A percentile compares a stretch with the other conserved stretches of the same genome.
Conservation (phyloP, 441 rosid genomes). For the Erysimum pusillum region DNA sequence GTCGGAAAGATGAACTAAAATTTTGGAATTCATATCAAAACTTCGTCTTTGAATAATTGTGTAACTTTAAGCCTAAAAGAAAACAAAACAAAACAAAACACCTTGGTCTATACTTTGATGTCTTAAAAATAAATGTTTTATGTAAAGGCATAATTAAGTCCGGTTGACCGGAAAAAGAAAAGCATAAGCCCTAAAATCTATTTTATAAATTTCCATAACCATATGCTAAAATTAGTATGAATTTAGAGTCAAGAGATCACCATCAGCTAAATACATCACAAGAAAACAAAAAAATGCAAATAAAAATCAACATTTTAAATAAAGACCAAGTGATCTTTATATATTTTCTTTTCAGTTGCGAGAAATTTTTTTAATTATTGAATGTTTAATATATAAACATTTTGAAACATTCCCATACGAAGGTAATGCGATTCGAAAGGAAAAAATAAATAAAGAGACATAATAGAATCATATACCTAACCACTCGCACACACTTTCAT, state of each 20-base stretch:
- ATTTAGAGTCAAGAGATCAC: slow-evolving; percentile 9
- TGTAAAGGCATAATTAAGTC: background rate
- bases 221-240: slow-evolving; percentile 1
- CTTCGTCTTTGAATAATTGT: background rate
- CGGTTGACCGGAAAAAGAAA: background rate
- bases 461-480: slow-evolving; percentile 45
- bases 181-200: background rate
- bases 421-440: slow-evolving; percentile 33
- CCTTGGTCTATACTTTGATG: background rate
- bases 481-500: slow-evolving; percentile 43
- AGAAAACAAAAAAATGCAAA: background rate
- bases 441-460: slow-evolving; percentile 10
- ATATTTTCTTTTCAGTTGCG: background rate
- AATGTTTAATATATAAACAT: slow-evolving; percentile 3
- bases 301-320: background rate
- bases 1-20: slow-evolving; percentile 1
- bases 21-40: slow-evolving; percentile 12
- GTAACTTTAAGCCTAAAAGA: background rate
- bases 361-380: background rate
- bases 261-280: slow-evolving; percentile 10
- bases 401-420: background rate
- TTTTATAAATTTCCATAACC: background rate
- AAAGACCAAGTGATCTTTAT: background rate
- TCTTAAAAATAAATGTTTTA: background rate
- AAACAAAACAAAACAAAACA: background rate